phyloP scores from a whole-genome alignment of 2,329 filamentous ascomycete genomes.

The Colletotrichum somersetense region DNA sequence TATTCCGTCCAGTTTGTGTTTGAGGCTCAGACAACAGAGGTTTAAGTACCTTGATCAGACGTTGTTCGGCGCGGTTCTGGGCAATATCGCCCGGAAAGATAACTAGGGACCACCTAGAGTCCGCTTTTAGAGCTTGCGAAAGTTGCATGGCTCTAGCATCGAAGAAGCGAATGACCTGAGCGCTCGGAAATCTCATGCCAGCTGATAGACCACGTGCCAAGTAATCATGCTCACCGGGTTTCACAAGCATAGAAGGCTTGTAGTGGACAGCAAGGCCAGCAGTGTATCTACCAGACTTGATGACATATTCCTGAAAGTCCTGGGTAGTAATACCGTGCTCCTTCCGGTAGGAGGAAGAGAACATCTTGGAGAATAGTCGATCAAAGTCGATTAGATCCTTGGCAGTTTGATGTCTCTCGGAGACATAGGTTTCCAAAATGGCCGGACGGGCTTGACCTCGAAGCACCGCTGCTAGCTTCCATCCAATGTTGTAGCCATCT shows the following conservation, averaged over 20 bases:
- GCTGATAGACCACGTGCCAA: conserved; percentile 58
- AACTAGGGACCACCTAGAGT: conserved; percentile 58
- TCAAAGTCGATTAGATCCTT: conserved; percentile 89
- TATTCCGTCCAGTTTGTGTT: too few relatives aligned
- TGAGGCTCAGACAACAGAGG: neutral
- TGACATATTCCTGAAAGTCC: conserved; percentile 68
- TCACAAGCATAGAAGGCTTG: conserved; percentile 61
- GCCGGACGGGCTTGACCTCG: conserved; percentile 80
- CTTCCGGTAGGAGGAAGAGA: conserved; percentile 67
- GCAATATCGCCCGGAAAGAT: conserved; percentile 16
- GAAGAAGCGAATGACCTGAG: conserved; percentile 70
- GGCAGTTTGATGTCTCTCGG: conserved; percentile 86
- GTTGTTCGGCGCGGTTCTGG: neutral
- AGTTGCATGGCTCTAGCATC: conserved; percentile 70
- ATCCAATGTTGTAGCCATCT: conserved; percentile 89
- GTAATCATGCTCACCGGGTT: conserved; percentile 48
- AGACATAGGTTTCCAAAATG: conserved; percentile 86
- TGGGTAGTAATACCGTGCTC: conserved; percentile 57
- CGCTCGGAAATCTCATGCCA: conserved; percentile 69
- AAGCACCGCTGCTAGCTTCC: conserved; percentile 95
- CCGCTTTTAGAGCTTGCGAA: conserved; percentile 62
- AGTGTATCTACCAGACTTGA: conserved; percentile 69
- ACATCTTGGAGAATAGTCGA: conserved; percentile 88
- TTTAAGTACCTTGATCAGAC: neutral
- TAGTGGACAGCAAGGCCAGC: conserved; percentile 71